These are phyloP conservation scores for Aspergillus taichungensis DNA, from an alignment of 495 filamentous ascomycete species.

Conservation along the genomic window DNA sequence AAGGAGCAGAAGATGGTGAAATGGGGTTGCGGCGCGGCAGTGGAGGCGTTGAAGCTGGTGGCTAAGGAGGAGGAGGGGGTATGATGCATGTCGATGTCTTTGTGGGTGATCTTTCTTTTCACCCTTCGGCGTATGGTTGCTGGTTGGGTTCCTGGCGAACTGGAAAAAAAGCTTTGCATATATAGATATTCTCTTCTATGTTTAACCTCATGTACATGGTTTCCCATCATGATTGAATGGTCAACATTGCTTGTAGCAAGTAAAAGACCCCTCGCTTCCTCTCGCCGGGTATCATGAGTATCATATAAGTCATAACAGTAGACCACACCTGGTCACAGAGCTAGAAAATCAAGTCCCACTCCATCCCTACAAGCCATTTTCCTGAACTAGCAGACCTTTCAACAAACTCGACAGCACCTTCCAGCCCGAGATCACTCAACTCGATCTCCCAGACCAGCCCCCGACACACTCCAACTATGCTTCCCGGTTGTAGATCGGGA, in stretches of 20 bases:
- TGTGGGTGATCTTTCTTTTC: neutral
- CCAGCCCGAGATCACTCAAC: constrained; percentile 1
- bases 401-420: neutral
- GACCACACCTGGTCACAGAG: neutral
- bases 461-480: constrained; percentile 23
- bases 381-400: neutral
- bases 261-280: no score
- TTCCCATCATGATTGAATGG: neutral
- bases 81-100: neutral
- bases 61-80: constrained; percentile 16
- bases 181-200: neutral
- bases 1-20: constrained; percentile 48
- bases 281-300: constrained; percentile 5
- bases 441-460: constrained; percentile 31
- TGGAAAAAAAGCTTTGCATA: neutral
- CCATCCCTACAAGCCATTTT: constrained; percentile 32
- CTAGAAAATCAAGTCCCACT: constrained; percentile 28
- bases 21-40: constrained; percentile 62
- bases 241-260: neutral
- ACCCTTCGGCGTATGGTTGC: neutral
- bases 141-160: neutral
- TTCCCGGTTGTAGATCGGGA: constrained; percentile 10
- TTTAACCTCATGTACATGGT: neutral
- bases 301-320: neutral
- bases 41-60: constrained; percentile 47